phyloP scores from a whole-genome alignment of 805 yeast species.

The Sporopachydermia quercuum region DNA sequence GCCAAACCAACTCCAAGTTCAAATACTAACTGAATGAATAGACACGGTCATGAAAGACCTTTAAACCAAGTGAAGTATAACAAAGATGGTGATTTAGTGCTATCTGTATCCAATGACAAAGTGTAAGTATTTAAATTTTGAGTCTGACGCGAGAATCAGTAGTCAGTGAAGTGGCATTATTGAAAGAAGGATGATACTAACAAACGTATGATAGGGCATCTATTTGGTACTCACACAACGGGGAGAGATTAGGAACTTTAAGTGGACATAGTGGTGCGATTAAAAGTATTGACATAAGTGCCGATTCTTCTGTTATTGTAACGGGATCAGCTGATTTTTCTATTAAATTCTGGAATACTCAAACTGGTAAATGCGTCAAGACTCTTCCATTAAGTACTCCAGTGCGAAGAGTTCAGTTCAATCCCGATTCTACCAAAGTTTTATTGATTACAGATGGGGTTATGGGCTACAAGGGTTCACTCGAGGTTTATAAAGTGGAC shows the following conservation, averaged over 20 bases:
- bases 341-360: conserved; percentile 71
- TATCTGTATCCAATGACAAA: conserved; percentile 85
- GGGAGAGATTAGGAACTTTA: conserved; percentile 92
- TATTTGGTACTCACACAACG: conserved; percentile 89
- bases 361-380: conserved; percentile 60
- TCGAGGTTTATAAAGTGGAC: conserved; percentile 51
- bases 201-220: conserved; percentile 32
- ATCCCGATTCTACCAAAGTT: conserved; percentile 53
- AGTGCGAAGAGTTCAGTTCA: conserved; percentile 81
- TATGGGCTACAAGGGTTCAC: conserved; percentile 76
- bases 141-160: neutral
- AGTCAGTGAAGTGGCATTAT: conserved; percentile 1
- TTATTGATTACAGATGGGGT: conserved; percentile 79
- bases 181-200: too few relatives aligned
- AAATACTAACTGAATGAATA: conserved; percentile 11
- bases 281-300: conserved; percentile 84
- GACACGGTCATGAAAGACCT: conserved; percentile 94
- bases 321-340: conserved; percentile 90
- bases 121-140: conserved; percentile 19
- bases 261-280: conserved; percentile 86
- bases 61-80: conserved; percentile 92
- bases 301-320: conserved; percentile 47
- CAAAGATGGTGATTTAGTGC: conserved; percentile 85
- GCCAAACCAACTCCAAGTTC: too few relatives aligned
- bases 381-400: conserved; percentile 71